Percentiles rank a stretch among this genome's conserved stretches.
phyloP scores from a whole-genome alignment of 768 basidiomycete genomes.

The Lentinula raphanica region DNA sequence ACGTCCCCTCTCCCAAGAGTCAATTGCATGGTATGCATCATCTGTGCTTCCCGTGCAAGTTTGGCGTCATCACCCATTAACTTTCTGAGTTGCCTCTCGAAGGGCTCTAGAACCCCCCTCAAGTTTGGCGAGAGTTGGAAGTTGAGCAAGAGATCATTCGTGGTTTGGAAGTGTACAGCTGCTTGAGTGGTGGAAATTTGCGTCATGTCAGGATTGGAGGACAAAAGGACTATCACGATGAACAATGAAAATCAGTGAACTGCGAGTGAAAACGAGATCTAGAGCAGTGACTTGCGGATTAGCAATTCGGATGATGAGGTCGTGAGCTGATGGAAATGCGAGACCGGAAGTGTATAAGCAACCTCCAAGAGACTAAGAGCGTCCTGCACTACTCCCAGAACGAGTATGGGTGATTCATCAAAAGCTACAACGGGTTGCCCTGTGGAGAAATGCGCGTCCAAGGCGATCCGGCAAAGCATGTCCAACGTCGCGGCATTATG shows the following conservation, averaged over 20 bases:
- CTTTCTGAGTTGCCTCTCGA: constrained; percentile 53
- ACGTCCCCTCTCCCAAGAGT: constrained; percentile 53
- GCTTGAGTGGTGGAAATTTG: constrained; percentile 61
- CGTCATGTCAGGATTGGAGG: constrained; percentile 55
- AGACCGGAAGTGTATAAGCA: constrained; percentile 48
- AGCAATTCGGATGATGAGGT: constrained; percentile 61
- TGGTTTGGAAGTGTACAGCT: constrained; percentile 42
- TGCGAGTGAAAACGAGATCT: neutral
- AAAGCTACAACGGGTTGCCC: constrained; percentile 47
- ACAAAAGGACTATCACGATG: constrained; percentile 38
- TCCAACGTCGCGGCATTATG: constrained; percentile 65
- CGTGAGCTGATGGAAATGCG: constrained; percentile 54
- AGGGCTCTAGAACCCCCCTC: constrained; percentile 54
- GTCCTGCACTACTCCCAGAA: constrained; percentile 55
- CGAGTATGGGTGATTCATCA: constrained; percentile 40
- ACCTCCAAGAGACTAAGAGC: constrained; percentile 54
- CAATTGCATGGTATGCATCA: constrained; percentile 61
- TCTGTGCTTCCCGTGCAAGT: constrained; percentile 62
- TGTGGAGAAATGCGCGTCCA: constrained; percentile 60
- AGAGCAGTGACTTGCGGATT: constrained; percentile 15
- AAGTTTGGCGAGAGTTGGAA: constrained; percentile 47
- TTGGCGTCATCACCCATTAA: constrained; percentile 67
- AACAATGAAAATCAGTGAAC: neutral
- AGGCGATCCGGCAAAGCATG: constrained; percentile 59
- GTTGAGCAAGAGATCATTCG: constrained; percentile 48